Evolutionary conservation across 2,329 filamentous ascomycete species (phyloP), one percentile per base, ranked within the genome.

Genomic region (Epichloe gansuensis): DNA sequence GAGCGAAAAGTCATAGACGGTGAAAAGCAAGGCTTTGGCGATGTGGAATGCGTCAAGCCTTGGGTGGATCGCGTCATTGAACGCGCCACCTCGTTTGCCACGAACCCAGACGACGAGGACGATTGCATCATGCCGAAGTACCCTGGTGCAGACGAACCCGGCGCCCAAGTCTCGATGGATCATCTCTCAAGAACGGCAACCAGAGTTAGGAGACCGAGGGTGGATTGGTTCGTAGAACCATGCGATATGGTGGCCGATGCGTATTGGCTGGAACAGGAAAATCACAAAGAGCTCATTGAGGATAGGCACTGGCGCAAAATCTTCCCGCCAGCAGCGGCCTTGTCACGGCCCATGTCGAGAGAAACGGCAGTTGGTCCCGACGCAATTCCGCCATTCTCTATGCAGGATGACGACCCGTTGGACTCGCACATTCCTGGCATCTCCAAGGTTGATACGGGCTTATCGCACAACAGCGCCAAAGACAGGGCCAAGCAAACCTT

Each of bases 241-340:
- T 83, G 87, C 52, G 91, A 97, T 64, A 77, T 96, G 66, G 73
- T 97, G 46, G 91, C 91, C 4, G 93, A 98, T 70, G 77, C 86
- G 1, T 88, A 91, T 62, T 98, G 93, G 93, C 71, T 94, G 23
- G 89, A 96, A 65, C 83, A 91, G 61, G 81, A 79, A 35, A 75
- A 84, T 54, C 90, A 96, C 67, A 94, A 91, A 65, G 77, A 76
- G 50, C 74, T 90, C 31, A 85, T 95, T 43, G 87, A 95, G 63
- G 86, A 95, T 66, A 81, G 83, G 13, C 74, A 88, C 61, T 89
- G 89, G 62, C 77, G 80, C 47, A 83, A 79, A 53, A 80, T 96
- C 13, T 94, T 87, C 56, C 75, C 80, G 1, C 68, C 69, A 23
- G 59, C 61, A 5, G 59, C 56, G 38, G 61, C 62, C 23, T 47